These are phyloP conservation scores for Phaseolus coccineus DNA, from an alignment of 331 rosid genomes.

Conservation along the genomic window DNA sequence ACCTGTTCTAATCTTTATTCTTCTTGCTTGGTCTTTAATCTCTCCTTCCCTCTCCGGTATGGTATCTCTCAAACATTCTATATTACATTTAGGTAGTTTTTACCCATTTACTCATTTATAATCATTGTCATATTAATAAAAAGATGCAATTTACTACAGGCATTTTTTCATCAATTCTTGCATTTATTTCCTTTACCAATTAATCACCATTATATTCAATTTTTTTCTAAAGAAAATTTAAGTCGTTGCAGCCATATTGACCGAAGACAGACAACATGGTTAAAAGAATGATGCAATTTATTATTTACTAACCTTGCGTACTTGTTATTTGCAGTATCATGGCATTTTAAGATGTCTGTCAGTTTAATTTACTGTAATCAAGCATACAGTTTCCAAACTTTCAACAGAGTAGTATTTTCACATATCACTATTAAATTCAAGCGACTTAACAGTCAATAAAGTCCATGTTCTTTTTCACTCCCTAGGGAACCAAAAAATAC, in stretches of 20 bases:
- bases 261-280: not conserved
- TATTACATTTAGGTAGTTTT: not conserved
- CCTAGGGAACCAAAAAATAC: not conserved
- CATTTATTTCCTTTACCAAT: conserved; percentile 10
- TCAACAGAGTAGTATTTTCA: not conserved
- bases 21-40: not conserved
- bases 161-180: conserved; percentile 2
- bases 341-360: conserved; percentile 2
- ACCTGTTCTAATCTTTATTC: not conserved
- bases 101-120: not conserved
- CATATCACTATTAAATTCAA: not conserved
- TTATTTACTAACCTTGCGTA: not conserved
- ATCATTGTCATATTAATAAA: not conserved
- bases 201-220: not conserved
- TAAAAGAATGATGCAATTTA: not conserved
- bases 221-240: not conserved
- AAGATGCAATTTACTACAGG: not conserved
- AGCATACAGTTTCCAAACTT: not conserved
- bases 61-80: not conserved
- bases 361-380: conserved; percentile 4
- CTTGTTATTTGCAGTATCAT: not conserved
- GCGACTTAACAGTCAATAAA: not conserved
- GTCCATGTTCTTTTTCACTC: not conserved
- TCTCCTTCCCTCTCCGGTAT: not conserved
- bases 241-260: not conserved